Conservation (phyloP, 805 yeast species). For the Candida multigemmis region DNA sequence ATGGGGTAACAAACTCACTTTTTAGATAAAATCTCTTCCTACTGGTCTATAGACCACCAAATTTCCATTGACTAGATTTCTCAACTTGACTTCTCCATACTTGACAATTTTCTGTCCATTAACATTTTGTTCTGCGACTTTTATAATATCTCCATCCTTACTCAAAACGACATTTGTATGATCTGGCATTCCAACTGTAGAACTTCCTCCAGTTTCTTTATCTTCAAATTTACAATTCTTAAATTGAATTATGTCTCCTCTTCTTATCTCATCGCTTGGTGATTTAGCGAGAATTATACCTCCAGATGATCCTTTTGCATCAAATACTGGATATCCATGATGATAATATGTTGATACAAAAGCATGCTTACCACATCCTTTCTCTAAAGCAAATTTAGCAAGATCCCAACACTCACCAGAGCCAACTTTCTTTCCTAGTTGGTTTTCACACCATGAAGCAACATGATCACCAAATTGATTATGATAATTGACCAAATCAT, state of each 20-base stretch:
- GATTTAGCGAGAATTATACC: constrained; percentile 8
- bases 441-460: constrained; percentile 46
- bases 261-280: constrained; percentile 28
- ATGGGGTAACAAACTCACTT: not conserved
- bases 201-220: constrained; percentile 21
- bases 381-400: constrained; percentile 43
- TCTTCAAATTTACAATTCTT: constrained; percentile 29
- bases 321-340: constrained; percentile 38
- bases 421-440: constrained; percentile 39
- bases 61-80: constrained; percentile 31
- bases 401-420: constrained; percentile 57
- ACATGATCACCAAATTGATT: constrained; percentile 40
- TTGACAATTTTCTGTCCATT: constrained; percentile 32
- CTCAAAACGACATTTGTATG: constrained; percentile 36
- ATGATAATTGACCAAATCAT: constrained; percentile 22
- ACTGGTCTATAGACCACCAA: constrained; percentile 40
- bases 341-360: constrained; percentile 38
- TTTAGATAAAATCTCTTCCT: not conserved
- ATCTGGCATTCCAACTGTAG: constrained; percentile 42
- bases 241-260: constrained; percentile 53
- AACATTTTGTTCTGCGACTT: constrained; percentile 43
- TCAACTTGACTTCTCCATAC: constrained; percentile 27
- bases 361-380: constrained; percentile 51
- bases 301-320: constrained; percentile 12
- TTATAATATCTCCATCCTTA: constrained; percentile 17